Base-by-base conservation (phyloP, 2,329 filamentous ascomycete species). In the Scedosporium dehoogii region DNA sequence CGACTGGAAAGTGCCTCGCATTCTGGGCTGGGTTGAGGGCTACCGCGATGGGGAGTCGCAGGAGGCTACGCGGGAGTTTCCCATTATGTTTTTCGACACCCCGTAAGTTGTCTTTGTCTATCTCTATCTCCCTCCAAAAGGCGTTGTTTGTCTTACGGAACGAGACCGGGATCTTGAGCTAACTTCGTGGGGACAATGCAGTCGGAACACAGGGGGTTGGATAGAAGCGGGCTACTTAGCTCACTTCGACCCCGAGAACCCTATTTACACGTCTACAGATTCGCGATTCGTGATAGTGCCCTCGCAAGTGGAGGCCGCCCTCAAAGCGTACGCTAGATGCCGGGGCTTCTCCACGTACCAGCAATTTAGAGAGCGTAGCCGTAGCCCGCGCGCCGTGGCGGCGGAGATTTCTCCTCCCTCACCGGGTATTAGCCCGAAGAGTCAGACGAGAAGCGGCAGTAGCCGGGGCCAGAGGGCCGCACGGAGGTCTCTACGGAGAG, bases 61-160 rank as follows among this genome's bases (percentile, higher is more conserved):
- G 9, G 65, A 64, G 25, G 29, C 53, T n/a, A 57, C 64, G 16
- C 61, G 66, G 44, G 58, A 63, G 21, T 64, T 66, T 16, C 66
- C 66, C 4, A 63, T 67, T 9, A 44, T 67, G 48, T 68, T 66
- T 62, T 67, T 66, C n/a, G 63, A 67, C 38, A 27, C n/a, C 3
- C 21, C 38, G 60, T 62, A 58, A 58, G 60, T 58, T 6, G 33
- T 12, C 3, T 51, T n/a, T 25, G 10, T 12, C 29, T 61, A 10
- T 48, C 44, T 12, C 16, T 55, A 14, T 33, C 18, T 18, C 7
- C 5, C 29, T 27, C n/a, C 16, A 23, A 41, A n/a, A 41, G 12
- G 4, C 16, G 38, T 51, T 5, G 16, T 6, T 2, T 51, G 12
- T 48, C 7, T 7, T 48, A 48, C 44, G 7, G 44, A 18, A 10